Percentiles rank a stretch among this genome's conserved stretches.
Conservation (phyloP, 2,329 filamentous ascomycete genomes). For the Ophiobolus disseminans region DNA sequence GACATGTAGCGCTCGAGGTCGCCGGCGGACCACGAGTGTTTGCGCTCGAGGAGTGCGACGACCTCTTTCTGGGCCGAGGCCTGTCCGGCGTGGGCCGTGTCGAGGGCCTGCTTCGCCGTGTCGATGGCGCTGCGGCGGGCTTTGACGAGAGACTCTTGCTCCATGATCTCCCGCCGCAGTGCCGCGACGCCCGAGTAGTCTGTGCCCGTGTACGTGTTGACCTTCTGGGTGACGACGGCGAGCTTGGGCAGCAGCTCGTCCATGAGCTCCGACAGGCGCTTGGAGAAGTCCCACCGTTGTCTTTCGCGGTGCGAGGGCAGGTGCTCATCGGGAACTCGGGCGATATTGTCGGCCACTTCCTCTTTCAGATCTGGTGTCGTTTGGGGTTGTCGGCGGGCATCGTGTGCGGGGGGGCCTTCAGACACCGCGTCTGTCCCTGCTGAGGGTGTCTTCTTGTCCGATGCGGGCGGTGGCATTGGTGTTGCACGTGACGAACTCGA, state of each 20-base stretch:
- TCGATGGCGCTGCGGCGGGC: slow-evolving; percentile 68
- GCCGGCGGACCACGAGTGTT: slow-evolving; percentile 84
- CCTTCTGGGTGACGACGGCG: slow-evolving; percentile 81
- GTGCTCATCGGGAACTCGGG: slow-evolving; percentile 47
- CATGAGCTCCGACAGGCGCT: slow-evolving; percentile 76
- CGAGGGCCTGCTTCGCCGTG: slow-evolving; percentile 76
- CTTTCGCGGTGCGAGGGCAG: slow-evolving; percentile 62
- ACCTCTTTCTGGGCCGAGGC: slow-evolving; percentile 94
- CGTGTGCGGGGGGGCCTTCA: neutral
- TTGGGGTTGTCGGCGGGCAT: neutral
- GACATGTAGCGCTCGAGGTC: slow-evolving; percentile 95
- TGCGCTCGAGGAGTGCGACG: slow-evolving; percentile 89
- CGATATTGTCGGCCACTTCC: slow-evolving; percentile 34
- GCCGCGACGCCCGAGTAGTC: slow-evolving; percentile 86
- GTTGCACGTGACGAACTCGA: slow-evolving; percentile 20
- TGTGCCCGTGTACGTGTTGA: slow-evolving; percentile 91
- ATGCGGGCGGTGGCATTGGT: slow-evolving; percentile 29
- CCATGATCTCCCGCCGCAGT: slow-evolving; percentile 78
- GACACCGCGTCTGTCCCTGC: too few relatives aligned
- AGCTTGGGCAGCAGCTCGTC: slow-evolving; percentile 87
- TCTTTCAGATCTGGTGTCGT: too few relatives aligned
- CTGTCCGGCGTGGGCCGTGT: slow-evolving; percentile 81
- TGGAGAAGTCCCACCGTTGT: slow-evolving; percentile 64
- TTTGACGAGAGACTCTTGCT: slow-evolving; percentile 68
- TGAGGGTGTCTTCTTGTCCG: too few relatives aligned